Evolutionary conservation across 1,139 yeast species (phyloP), one percentile per base, ranked within the genome.

Genomic region (Suzukiozyma palmioleophila): DNA sequence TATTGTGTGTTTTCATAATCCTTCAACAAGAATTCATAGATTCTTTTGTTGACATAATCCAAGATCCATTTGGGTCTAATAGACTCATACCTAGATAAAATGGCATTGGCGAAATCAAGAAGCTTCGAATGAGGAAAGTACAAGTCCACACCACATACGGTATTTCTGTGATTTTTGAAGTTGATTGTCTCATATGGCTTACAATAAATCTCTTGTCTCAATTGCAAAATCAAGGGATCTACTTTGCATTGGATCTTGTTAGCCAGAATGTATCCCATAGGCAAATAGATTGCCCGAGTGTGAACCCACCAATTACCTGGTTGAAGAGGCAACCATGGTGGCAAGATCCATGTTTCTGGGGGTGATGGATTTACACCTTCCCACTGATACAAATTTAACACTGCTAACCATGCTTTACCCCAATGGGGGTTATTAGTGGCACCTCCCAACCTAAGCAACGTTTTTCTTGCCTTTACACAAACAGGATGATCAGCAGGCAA

Each of bases 241-340:
- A 84, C 57, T 9, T 74, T 75, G 56, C 87, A 83, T 43, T 71
- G 67, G 12, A 73, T 69, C 40, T 66, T 62, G 31, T 76, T 73
- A 37, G 88, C 70, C 15, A 85, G 78, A 10, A 92, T 60, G 56
- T 90, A 92, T 12, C 97, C 94, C 53, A 90, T 69, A 0, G 97
- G 95, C 34, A 87, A 63, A 54, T 90, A 92, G 26, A 94, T 88
- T 1, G 95, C 96, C 42, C 99, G 69, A 0, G 97, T 92, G 56
- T 94, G 99, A 24, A 92, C 97, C 99, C 99, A 94, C 98, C 97
- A 94, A 56, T 88, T 76, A 24, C 92, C 95, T 1, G 99, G 98
- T 57, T 92, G 98, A 32, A 89, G 69, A 0, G 96, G 95, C 2
- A 83, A 52, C 38, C 72, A 57, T 47, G 88, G 86, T 1, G 98